Conservation (phyloP, 768 basidiomycete genomes). For the Termitomyces heimii region DNA sequence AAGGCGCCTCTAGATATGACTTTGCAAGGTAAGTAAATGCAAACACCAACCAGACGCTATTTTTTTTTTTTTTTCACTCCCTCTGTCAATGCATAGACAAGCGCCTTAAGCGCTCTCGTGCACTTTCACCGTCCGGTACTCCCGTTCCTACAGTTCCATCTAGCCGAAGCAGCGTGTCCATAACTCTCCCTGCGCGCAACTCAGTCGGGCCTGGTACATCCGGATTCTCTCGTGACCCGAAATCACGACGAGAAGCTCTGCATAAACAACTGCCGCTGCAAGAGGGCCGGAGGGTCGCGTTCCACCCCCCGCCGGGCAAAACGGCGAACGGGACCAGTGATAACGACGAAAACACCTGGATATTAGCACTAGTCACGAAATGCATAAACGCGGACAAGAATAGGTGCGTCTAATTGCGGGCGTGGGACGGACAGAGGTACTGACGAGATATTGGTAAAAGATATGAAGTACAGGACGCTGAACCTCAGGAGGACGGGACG, state of each 20-base stretch:
- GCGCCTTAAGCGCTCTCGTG: constrained; percentile 70
- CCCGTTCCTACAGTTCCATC: constrained; percentile 33
- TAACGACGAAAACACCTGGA: constrained; percentile 64
- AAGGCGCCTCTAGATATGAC: constrained; percentile 54
- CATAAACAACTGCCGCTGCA: constrained; percentile 62
- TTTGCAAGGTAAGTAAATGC: constrained; percentile 43
- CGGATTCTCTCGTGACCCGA: constrained; percentile 58
- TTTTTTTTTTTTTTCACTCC: too few species aligned
- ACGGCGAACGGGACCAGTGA: constrained; percentile 28
- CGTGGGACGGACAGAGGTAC: neutral
- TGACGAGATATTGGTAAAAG: constrained; percentile 26
- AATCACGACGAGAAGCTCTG: constrained; percentile 57
- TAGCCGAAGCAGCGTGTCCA: constrained; percentile 42
- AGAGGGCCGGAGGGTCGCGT: constrained; percentile 75
- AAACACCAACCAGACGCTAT: neutral
- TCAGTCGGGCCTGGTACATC: constrained; percentile 52
- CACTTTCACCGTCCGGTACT: constrained; percentile 60
- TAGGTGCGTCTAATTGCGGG: constrained; percentile 30
- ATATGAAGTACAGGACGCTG: constrained; percentile 83
- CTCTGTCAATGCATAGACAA: constrained; percentile 42
- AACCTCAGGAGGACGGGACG: constrained; percentile 77
- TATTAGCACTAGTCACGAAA: constrained; percentile 68
- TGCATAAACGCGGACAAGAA: constrained; percentile 71
- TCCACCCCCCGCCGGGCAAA: constrained; percentile 63
- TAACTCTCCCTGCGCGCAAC: constrained; percentile 49